Conservation (phyloP, 2,329 filamentous ascomycete species). For the Purpureocillium takamizusanense region DNA sequence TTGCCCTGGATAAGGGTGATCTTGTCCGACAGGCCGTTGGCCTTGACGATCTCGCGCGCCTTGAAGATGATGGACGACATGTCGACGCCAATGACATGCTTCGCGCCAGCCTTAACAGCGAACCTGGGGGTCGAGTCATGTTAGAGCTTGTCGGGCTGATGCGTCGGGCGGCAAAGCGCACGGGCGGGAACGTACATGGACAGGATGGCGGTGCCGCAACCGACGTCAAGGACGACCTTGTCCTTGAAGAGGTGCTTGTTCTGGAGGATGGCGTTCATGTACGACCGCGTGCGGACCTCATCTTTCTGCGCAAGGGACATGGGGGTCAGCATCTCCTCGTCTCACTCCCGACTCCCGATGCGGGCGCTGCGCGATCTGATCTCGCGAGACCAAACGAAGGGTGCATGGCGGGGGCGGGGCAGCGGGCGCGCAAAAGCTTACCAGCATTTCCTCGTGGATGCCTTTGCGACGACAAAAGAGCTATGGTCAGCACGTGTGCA, state of each 20-base stretch:
- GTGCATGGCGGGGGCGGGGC: slow-evolving; percentile 9
- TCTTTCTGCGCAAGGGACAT: slow-evolving; percentile 61
- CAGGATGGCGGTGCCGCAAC: slow-evolving; percentile 94
- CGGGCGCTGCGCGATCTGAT: too few relatives aligned
- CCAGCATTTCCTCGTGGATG: slow-evolving; percentile 97
- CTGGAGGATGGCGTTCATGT: slow-evolving; percentile 95
- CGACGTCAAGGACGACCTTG: slow-evolving; percentile 85
- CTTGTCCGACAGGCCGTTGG: slow-evolving; percentile 88
- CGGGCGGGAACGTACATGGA: slow-evolving; percentile 68
- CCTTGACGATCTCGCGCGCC: slow-evolving; percentile 86
- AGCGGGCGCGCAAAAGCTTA: slow-evolving; percentile 50
- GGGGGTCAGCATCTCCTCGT: slow-evolving; percentile 10
- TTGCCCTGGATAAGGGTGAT: slow-evolving; percentile 98
- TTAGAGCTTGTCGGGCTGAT: neutral
- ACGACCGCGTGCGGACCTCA: slow-evolving; percentile 91
- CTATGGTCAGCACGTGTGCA: too few relatives aligned
- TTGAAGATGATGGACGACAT: slow-evolving; percentile 99
- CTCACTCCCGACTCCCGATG: too few relatives aligned
- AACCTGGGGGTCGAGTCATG: slow-evolving; percentile 59
- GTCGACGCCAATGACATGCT: slow-evolving; percentile 97
- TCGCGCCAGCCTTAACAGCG: slow-evolving; percentile 88
- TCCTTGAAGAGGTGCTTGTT: slow-evolving; percentile 89
- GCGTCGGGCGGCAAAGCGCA: slow-evolving; percentile 2
- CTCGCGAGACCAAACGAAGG: slow-evolving; percentile 1
- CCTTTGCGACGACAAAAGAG: slow-evolving; percentile 38